Base-by-base conservation (phyloP, 2,329 filamentous ascomycete genomes). In the Penicillium glabrum region DNA sequence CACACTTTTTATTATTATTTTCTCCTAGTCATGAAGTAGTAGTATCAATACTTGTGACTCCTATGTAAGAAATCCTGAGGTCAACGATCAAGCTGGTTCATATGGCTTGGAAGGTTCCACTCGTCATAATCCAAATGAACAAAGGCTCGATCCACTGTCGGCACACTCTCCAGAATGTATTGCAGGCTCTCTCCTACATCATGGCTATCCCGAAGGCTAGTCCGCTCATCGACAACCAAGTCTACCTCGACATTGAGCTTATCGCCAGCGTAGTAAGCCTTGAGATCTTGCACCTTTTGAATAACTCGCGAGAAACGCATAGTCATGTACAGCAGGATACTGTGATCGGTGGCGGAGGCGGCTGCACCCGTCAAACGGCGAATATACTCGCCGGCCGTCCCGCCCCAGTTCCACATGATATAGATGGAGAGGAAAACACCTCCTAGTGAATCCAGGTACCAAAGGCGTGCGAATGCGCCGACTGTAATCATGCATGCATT, bases 261-360 rank as follows among this genome's bases (percentile, higher is more conserved):
- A 60, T 86, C 82, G 0, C 85, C 84, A 0, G 83, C 83, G 64
- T 86, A 83, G 66, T 87, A 87, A 5, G 84, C 84, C 53, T 86
- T 84, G 39, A 87, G 80, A 64, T 86, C 84, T 53, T 78, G 73
- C 48, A 87, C 84, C 63, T 73, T 88, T 68, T 86, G 86, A 69
- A 97, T 96, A 13, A 89, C 89, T 64, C 89, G 91, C 46, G 92
- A 92, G 70, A 96, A 96, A 21, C 93, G 89, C 89, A 96, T 96
- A 1, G 92, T 95, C 64, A 96, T 83, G 75, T 97, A 97, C 1
- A 96, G 81, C 23, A 96, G 75, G 46, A 96, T 85, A 69, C 95
- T 96, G 29, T 92, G 84, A n/a, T 80, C 54, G 63, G 82, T 81
- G 21, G 78, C 78, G 2, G 83, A 83, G n/a, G 85, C 85, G 2